phyloP scores from a whole-genome alignment of 2,329 filamentous ascomycete species.

The Calonectria pseudoturangicola region DNA sequence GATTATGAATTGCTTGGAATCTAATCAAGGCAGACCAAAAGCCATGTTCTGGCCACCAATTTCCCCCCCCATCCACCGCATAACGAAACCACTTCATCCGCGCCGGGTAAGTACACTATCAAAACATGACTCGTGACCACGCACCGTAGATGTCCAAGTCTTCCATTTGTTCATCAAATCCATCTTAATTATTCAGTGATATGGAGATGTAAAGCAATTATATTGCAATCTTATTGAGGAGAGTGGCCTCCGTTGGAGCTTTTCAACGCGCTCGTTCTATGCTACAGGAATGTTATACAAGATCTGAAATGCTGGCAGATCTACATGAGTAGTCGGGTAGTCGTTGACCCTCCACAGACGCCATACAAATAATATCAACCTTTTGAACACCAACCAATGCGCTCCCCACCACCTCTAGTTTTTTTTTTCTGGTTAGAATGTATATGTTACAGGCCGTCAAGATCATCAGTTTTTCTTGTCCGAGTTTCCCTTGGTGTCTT shows the following conservation, averaged over 20 bases:
- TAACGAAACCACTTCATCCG: slow-evolving; percentile 33
- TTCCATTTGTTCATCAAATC: not conserved
- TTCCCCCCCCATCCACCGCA: slow-evolving; percentile 29
- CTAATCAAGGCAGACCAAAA: slow-evolving; percentile 57
- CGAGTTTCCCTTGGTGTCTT: slow-evolving; percentile 55
- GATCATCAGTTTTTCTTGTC: slow-evolving; percentile 57
- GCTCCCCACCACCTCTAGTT: slow-evolving; percentile 51
- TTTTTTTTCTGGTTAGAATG: slow-evolving; percentile 43
- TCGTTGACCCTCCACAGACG: slow-evolving; percentile 54
- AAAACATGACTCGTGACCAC: slow-evolving; percentile 33
- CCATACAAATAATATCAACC: slow-evolving; percentile 58
- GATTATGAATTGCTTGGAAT: slow-evolving; percentile 55
- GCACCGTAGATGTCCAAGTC: slow-evolving; percentile 27
- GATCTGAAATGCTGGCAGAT: slow-evolving; percentile 54
- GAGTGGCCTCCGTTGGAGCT: slow-evolving; percentile 59
- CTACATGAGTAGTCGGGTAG: slow-evolving; percentile 51
- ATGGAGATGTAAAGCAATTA: slow-evolving; percentile 26
- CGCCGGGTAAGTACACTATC: slow-evolving; percentile 46
- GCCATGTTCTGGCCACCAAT: slow-evolving; percentile 37
- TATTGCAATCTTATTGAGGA: slow-evolving; percentile 57
- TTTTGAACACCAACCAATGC: slow-evolving; percentile 64
- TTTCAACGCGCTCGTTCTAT: slow-evolving; percentile 55
- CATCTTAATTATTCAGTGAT: not conserved
- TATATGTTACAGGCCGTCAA: slow-evolving; percentile 49
- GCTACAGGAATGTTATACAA: slow-evolving; percentile 59